Base-by-base conservation (phyloP, 768 basidiomycete species). In the Kwoniella pini region DNA sequence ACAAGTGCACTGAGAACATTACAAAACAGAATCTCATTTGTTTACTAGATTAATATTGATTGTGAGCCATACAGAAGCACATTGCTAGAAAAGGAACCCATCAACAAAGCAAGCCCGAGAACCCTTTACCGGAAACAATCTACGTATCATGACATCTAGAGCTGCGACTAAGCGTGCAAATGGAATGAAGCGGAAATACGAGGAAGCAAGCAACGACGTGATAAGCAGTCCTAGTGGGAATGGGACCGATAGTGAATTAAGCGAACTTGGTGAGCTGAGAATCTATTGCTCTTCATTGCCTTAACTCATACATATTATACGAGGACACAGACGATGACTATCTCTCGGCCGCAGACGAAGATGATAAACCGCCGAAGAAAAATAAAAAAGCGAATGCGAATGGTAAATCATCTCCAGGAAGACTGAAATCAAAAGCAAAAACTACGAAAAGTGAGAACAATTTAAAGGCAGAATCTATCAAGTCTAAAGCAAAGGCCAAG, bases 71-170 rank as follows among this genome's bases (percentile, higher is more conserved):
- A 36, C 33, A 36, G 33, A 36, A 36, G n/a, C n/a, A n/a, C n/a
- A n/a, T n/a, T n/a, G n/a, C n/a, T n/a, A n/a, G n/a, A n/a, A n/a
- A n/a, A n/a, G n/a, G n/a, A n/a, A n/a, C n/a, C n/a, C n/a, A n/a
- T n/a, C n/a, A n/a, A n/a, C n/a, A n/a, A n/a, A n/a, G n/a, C n/a
- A n/a, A n/a, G n/a, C n/a, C n/a, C n/a, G n/a, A n/a, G n/a, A n/a
- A n/a, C n/a, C n/a, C n/a, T n/a, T n/a, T n/a, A n/a, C n/a, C n/a
- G n/a, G n/a, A n/a, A n/a, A n/a, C n/a, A n/a, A n/a, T n/a, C n/a
- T n/a, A n/a, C n/a, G n/a, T n/a, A 9, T 19, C 43, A 48, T 48
- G 46, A 13, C 46, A 48, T 24, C 46, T 27, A 48, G 46, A 27
- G 17, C 46, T 6, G 27, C 13, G 15, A 15, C 33, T 15, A 36